Evolutionary conservation across 257 asterid genomes (phyloP), one percentile per base, ranked within the genome.

Genomic region (Nicotiana tabacum): DNA sequence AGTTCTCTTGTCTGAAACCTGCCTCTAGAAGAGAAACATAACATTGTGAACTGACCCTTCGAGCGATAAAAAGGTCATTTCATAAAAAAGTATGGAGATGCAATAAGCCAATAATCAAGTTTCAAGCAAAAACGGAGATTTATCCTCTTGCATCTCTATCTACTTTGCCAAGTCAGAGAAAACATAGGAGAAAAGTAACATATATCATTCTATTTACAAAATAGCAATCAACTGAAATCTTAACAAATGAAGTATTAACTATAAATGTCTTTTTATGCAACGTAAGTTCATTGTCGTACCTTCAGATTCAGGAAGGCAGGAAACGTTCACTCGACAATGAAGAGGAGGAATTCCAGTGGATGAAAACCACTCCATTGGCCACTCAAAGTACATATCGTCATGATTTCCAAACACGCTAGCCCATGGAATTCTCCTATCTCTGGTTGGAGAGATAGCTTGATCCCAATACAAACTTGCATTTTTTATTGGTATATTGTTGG

Each of bases 361-460:
- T 3, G 98, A 92, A 88, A 96, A 94, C 99, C 98, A 96, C 24
- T 94, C 97, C 77, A 94, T 61, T n/a, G 98, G 98, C 98, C 98
- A 96, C 83, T 86, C 95, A 46, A 94, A 94, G 15, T 92, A 82
- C 18, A 95, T 93, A 86, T 96, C 98, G n/a, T 94, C 99, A 60
- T 96, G 98, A 87, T 96, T 96, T 2, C 98, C 99, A 4, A 96
- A 94, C 32, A 96, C 84, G 32, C 90, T 90, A 82, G 95, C 91
- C 92, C 96, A 94, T 17, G 98, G 97, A 77, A 92, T 89, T 64
- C 93, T 90, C 48, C 95, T 84, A 55, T 77, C 84, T 87, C 93
- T 89, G 16, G 98, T 84, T 12, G 98, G 97, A 5, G 97, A 91
- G 68, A 94, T 46, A 6, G 99, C 98, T 78, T 88, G 89, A 85